Percentiles rank a stretch among this genome's conserved stretches.
Evolutionary conservation across 768 basidiomycete genomes (phyloP).

Genomic region (Dacryopinax spathularia): DNA sequence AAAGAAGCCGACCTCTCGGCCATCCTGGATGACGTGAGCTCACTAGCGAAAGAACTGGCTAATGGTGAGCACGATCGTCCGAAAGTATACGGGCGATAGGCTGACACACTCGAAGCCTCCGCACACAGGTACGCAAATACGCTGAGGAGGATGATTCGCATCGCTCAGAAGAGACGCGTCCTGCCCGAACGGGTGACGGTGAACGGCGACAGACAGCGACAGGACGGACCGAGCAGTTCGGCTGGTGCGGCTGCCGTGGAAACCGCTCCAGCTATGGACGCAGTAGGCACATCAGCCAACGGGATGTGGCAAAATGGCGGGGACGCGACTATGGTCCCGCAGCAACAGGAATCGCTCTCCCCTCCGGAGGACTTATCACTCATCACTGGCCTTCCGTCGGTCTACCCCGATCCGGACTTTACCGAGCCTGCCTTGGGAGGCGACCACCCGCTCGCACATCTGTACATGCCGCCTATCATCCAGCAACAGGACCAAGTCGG

Average conservation of each 20-base stretch:
- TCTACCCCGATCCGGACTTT: slow-evolving; percentile 2
- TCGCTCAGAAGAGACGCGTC: slow-evolving; percentile 25
- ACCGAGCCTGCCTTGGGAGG: slow-evolving; percentile 6
- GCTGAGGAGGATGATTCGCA: slow-evolving; percentile 73
- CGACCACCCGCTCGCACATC: slow-evolving; percentile 2
- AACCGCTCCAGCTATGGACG: background rate
- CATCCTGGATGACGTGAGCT: slow-evolving; percentile 64
- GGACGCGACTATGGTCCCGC: background rate
- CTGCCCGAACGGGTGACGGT: slow-evolving; percentile 18
- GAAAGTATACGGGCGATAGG: background rate
- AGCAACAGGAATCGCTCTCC: background rate
- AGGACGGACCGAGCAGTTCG: background rate
- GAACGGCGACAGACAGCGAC: background rate
- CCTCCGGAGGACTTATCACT: background rate
- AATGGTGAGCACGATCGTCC: slow-evolving; percentile 41
- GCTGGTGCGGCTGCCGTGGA: background rate
- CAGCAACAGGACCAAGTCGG: background rate
- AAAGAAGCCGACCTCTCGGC: slow-evolving; percentile 64
- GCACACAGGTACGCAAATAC: slow-evolving; percentile 87
- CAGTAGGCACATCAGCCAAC: background rate
- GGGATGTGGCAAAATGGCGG: background rate
- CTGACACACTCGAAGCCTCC: slow-evolving; percentile 42
- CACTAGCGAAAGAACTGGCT: slow-evolving; percentile 57
- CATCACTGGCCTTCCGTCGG: background rate
- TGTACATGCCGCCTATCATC: slow-evolving; percentile 5